Conservation (phyloP, 345 rosid species). For the Eucalyptus polybractea region DNA sequence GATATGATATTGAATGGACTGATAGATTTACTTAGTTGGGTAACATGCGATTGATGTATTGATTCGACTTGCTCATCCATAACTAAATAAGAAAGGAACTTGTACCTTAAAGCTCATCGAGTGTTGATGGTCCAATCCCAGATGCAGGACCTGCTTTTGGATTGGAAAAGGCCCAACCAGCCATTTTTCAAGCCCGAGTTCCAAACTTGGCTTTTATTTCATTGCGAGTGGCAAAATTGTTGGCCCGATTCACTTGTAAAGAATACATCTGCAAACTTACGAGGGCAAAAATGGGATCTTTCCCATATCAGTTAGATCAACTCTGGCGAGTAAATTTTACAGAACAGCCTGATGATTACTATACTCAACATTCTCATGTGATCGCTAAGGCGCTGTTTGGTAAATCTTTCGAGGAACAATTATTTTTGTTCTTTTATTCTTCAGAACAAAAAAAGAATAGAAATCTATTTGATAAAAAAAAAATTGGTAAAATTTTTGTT, state of each 20-base stretch:
- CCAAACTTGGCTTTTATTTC: not conserved
- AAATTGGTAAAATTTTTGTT: too few relatives aligned
- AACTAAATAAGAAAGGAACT: not conserved
- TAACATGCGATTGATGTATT: not conserved
- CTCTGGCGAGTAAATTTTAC: not conserved
- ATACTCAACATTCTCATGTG: not conserved
- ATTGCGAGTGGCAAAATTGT: not conserved
- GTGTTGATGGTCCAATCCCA: not conserved
- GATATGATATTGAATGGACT: not conserved
- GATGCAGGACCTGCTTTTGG: not conserved
- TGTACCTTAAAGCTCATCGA: not conserved
- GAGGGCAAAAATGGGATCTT: not conserved
- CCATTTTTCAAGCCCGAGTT: not conserved
- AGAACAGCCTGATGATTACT: not conserved
- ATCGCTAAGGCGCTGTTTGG: too few relatives aligned
- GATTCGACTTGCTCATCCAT: not conserved
- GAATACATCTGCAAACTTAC: not conserved
- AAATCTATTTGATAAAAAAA: too few relatives aligned
- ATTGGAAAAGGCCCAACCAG: not conserved
- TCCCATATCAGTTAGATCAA: not conserved
- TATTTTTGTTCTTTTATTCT: too few relatives aligned
- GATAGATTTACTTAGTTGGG: not conserved
- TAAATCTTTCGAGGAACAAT: rapidly evolving
- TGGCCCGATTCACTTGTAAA: not conserved
- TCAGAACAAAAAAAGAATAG: rapidly evolving